These are phyloP conservation scores for Dioscorea zingiberensis DNA, from an alignment of 106 monocot species.

Conservation along the genomic window DNA sequence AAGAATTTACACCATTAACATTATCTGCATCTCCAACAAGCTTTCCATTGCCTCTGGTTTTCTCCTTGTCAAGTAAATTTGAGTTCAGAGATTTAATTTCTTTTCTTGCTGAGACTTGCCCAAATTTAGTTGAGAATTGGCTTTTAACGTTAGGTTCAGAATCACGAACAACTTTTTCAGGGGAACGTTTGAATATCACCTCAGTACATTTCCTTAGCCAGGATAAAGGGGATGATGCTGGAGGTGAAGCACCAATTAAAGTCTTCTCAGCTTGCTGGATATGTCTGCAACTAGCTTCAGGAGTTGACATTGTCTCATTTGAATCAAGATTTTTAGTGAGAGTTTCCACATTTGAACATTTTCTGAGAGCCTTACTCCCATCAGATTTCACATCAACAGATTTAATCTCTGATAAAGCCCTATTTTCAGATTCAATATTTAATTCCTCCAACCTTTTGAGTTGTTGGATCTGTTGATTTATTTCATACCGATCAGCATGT, in stretches of 20 bases:
- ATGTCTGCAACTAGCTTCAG: not conserved
- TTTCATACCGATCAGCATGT: slow-evolving; percentile 60
- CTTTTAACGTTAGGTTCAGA: slow-evolving; percentile 2
- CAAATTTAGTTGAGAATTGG: not conserved
- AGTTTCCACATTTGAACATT: not conserved
- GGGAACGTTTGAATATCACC: slow-evolving; percentile 50
- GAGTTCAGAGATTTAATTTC: not conserved
- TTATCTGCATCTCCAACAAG: slow-evolving; percentile 11
- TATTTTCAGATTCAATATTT: slow-evolving; percentile 58
- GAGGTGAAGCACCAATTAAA: slow-evolving; percentile 15
- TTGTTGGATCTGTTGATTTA: slow-evolving; percentile 46
- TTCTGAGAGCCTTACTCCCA: slow-evolving; percentile 16
- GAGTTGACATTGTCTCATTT: slow-evolving; percentile 10
- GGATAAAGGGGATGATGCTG: slow-evolving; percentile 35
- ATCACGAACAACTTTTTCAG: slow-evolving; percentile 21
- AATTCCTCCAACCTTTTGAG: slow-evolving; percentile 49
- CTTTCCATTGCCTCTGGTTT: not conserved
- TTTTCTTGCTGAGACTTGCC: not conserved
- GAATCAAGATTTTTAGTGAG: not conserved
- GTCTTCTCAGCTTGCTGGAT: slow-evolving; percentile 11
- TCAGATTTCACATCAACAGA: slow-evolving; percentile 2
- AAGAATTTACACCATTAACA: slow-evolving; percentile 4
- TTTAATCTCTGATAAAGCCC: slow-evolving; percentile 22
- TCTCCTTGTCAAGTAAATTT: not conserved
- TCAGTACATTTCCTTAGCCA: slow-evolving; percentile 67